Evolutionary conservation across 2,329 filamentous ascomycete species (phyloP), one percentile per base, ranked within the genome.

Genomic region (Fusarium sp.): DNA sequence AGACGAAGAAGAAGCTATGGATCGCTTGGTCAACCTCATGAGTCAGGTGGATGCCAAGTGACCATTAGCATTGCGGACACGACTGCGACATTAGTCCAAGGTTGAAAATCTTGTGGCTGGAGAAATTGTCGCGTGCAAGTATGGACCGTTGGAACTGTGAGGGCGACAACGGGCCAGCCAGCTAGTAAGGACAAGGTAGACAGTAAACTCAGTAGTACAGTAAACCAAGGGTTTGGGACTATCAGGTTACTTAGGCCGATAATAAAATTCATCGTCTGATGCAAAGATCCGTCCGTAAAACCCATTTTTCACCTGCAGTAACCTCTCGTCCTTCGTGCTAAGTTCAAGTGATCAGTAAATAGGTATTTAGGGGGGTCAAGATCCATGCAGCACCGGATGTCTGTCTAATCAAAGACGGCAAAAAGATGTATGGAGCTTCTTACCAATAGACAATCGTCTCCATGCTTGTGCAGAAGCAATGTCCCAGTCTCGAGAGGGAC

Each of bases 261-360:
- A 45, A 59, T 65, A 20, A 44, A 51, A 38, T 55, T 81, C 73
- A 90, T 70, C 87, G 84, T 73, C 82, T 86, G 20, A 95, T 87
- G 78, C 92, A 94, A 47, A 98, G 82, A 85, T 98, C 95, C 72
- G 93, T 97, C 74, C 95, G 87, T 68, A 98, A 88, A 68, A 98
- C 91, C 95, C 95, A 98, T 83, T 98, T 98, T 84, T 97, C 94
- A 15, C 95, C 95, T 47, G 88, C 87, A 4, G 84, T 88, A 2
- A 98, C 95, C 80, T 97, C 91, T 65, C 90, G 88, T 1, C 95
- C 95, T 82, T 98, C 95, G 82, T 98, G 95, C 88, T 90, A 68
- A 42, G 70, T 60, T 47, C 48, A 49, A 55, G 54, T 20, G 18
- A 35, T 39, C 60, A 62, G 59, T 73, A n/a, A 75, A 51, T 65